Conservation (phyloP, 2,329 filamentous ascomycete species). For the Aspergillus japonicus region DNA sequence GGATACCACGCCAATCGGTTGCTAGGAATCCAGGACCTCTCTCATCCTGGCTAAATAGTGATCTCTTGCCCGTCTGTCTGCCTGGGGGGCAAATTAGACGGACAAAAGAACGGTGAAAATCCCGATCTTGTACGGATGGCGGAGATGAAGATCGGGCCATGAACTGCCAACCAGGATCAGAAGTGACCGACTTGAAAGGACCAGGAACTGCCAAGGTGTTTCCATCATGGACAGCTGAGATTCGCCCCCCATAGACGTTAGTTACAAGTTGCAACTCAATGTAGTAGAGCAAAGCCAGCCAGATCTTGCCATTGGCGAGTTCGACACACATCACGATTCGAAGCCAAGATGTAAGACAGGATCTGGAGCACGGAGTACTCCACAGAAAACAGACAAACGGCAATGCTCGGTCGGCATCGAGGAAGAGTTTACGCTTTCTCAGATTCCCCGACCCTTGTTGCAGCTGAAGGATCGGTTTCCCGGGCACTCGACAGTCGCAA, state of each 20-base stretch:
- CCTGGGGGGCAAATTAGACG: not conserved
- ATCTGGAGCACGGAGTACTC: not conserved
- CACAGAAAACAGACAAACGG: not conserved
- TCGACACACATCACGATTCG: not conserved
- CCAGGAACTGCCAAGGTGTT: not conserved
- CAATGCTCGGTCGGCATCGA: not conserved
- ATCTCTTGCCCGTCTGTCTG: not conserved
- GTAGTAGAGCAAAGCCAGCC: not conserved
- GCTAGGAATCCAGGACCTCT: constrained; percentile 11
- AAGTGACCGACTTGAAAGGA: not conserved
- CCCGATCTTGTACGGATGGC: not conserved
- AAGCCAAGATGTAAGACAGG: not conserved
- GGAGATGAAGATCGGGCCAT: not conserved
- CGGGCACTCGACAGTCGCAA: too few relatives aligned
- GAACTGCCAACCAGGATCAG: not conserved
- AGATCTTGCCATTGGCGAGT: not conserved
- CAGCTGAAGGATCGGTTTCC: not conserved
- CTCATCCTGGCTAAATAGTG: not conserved
- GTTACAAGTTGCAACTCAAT: not conserved
- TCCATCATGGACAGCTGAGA: not conserved
- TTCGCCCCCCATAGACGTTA: not conserved
- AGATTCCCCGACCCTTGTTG: not conserved
- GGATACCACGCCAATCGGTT: constrained; percentile 5
- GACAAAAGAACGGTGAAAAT: constrained; percentile 2
- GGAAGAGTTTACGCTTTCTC: not conserved